Conservation (phyloP, 129 eudicot genomes). For the Gnaphalium uliginosum region DNA sequence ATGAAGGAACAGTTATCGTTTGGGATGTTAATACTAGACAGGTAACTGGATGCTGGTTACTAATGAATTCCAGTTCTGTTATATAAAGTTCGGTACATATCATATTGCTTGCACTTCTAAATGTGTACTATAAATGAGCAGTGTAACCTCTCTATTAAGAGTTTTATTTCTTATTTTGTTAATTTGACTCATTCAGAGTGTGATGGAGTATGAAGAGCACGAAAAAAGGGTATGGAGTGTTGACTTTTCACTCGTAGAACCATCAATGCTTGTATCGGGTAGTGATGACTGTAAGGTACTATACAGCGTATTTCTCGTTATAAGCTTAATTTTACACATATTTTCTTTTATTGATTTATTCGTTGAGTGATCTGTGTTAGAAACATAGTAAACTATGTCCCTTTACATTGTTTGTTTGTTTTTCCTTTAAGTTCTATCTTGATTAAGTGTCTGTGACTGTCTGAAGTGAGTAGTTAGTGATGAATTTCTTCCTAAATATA, state of each 20-base stretch:
- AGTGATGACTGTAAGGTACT: constrained; percentile 75
- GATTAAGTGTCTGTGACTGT: too few species aligned
- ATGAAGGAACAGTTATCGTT: constrained; percentile 68
- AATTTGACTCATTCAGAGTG: constrained; percentile 44
- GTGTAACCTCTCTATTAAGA: not conserved
- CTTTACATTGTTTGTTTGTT: not conserved
- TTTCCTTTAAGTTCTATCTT: not conserved
- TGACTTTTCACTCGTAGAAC: constrained; percentile 59
- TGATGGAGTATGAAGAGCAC: constrained; percentile 78
- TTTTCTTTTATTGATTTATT: constrained; percentile 14
- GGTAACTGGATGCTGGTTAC: constrained; percentile 34
- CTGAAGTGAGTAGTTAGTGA: not conserved
- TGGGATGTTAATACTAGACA: constrained; percentile 70
- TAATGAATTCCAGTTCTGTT: not conserved
- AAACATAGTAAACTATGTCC: not conserved
- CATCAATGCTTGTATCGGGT: constrained; percentile 79
- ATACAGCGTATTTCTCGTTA: not conserved
- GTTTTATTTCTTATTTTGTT: constrained; percentile 12
- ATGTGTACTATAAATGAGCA: not conserved
- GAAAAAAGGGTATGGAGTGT: constrained; percentile 82
- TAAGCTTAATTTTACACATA: not conserved
- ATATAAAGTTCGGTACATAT: not conserved
- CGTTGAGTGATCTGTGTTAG: not conserved
- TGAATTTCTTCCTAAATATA: not conserved
- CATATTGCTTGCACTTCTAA: constrained; percentile 7